Evolutionary conservation across 352 stramenopile species (phyloP), one percentile per base, ranked within the genome.

Genomic region (Phytophthora cactorum): DNA sequence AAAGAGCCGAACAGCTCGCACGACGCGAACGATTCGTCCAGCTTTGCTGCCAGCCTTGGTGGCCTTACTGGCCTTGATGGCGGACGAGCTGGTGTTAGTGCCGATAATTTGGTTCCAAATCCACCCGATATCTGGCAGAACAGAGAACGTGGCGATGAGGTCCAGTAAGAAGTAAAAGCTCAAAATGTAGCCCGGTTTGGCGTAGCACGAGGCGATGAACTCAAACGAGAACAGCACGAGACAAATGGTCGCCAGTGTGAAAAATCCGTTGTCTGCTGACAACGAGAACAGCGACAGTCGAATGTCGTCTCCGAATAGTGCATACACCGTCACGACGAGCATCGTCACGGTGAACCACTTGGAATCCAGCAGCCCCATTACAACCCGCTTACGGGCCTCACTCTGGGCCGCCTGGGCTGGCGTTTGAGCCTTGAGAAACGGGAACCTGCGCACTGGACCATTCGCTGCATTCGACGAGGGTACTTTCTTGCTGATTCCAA

Each of bases 91-190:
- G 11, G 77, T 72, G 36, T 74, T 79, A 3, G 78, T 68, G 25
- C 85, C 84, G 47, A 92, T 88, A 58, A 95, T 93, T n/a, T 79
- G 59, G 29, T 73, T 71, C 82, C 82, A 96, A 46, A 94, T 64
- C 81, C 83, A 95, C 32, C 88, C 85, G 39, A 97, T 95, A 51
- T 97, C 90, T 1, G 87, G 86, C 5, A 97, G 61, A 36, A 96
- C 77, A 0, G 86, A 94, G 59, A 95, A 87, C 14, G 88, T 92
- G 17, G 89, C 85, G 43, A 97, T 90, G 58, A 97, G 74, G 46
- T 97, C 90, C 11, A 97, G 70, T 15, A 86, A 49, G 49, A 97
- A 97, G 79, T 98, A 98, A 63, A 98, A 98, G 55, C 89, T 94
- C 15, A 91, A 81, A 58, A 96, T 55, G 66, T 97, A 95, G 32